Conservation (phyloP, 805 yeast species). For the Kregervanrija fluxuum region DNA sequence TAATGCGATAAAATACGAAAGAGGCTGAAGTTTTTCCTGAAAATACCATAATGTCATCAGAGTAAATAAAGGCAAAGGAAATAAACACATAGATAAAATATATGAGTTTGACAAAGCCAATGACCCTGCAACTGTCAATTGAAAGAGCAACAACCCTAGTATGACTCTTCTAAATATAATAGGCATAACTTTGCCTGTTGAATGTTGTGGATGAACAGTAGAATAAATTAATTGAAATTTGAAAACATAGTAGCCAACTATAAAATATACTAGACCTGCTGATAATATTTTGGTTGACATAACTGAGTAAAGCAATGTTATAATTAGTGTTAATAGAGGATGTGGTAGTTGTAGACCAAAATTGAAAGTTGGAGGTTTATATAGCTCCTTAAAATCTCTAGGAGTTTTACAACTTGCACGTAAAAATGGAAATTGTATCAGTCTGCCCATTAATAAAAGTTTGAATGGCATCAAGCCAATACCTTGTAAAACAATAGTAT, state of each 20-base stretch:
- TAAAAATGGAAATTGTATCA: constrained; percentile 67
- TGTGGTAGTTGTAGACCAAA: constrained; percentile 90
- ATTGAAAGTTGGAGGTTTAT: constrained; percentile 86
- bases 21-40: constrained; percentile 72
- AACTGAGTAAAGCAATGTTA: constrained; percentile 81
- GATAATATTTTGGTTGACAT: constrained; percentile 81
- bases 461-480: constrained; percentile 88
- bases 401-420: constrained; percentile 67
- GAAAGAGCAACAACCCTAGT: constrained; percentile 76
- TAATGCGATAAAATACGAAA: constrained; percentile 79
- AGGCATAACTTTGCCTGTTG: constrained; percentile 97
- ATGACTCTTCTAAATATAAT: constrained; percentile 75
- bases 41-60: constrained; percentile 68
- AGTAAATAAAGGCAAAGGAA: constrained; percentile 72
- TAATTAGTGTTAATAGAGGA: constrained; percentile 78
- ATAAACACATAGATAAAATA: constrained; percentile 58
- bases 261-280: constrained; percentile 78
- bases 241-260: constrained; percentile 80
- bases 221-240: constrained; percentile 87
- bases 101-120: constrained; percentile 73
- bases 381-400: constrained; percentile 65
- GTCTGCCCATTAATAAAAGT: constrained; percentile 70
- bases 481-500: constrained; percentile 74
- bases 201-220: constrained; percentile 92
- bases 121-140: constrained; percentile 88